Base-by-base conservation (phyloP, 129 eudicot genomes). In the Centrapalus pauciflorus region DNA sequence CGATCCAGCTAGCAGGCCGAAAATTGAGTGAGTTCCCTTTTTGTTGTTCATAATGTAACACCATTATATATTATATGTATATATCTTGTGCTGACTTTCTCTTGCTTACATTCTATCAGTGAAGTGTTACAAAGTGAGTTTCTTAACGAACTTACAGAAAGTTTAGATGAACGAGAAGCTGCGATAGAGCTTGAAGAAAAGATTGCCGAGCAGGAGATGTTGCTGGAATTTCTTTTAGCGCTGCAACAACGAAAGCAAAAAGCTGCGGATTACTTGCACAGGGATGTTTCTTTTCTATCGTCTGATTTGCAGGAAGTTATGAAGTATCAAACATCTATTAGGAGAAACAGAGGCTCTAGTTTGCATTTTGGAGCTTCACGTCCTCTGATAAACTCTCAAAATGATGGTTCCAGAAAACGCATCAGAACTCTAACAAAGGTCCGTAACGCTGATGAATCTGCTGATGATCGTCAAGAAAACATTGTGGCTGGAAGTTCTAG, bases 1-100 rank as follows among this genome's bases (percentile, higher is more conserved):
- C 1, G 96, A 86, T 25, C 96, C 96, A 13, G 50, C 84, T 59
- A 73, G 85, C 71, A 79, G 99, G 70, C 99, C 99, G 20, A 84
- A 80, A 66, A 78, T 84, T 82, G 75, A 89, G 99, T 86, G 64
- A 76, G 73, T 48, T 7, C 23, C 11, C 2, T 1, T 13, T 7
- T 45, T 0, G 21, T 41, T 11, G 0, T 41, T 12, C 49, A 41
- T 41, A 7, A 4, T 41, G 5, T 45, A n/a, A n/a, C n/a, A n/a
- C n/a, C n/a, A n/a, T n/a, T n/a, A n/a, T n/a, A n/a, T 45, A 45
- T 45, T 2, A 0, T 11, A 13, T 41, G 28, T 27, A 56, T 56
- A 34, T 0, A 66, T 66, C 26, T 41, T 1, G 6, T 58, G 16
- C 61, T 26, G 20, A 51, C n/a, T n/a, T 49, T 12, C 21, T 26